These are phyloP conservation scores for Drechmeria coniospora DNA, from an alignment of 2,329 filamentous ascomycete species.

Conservation along the genomic window DNA sequence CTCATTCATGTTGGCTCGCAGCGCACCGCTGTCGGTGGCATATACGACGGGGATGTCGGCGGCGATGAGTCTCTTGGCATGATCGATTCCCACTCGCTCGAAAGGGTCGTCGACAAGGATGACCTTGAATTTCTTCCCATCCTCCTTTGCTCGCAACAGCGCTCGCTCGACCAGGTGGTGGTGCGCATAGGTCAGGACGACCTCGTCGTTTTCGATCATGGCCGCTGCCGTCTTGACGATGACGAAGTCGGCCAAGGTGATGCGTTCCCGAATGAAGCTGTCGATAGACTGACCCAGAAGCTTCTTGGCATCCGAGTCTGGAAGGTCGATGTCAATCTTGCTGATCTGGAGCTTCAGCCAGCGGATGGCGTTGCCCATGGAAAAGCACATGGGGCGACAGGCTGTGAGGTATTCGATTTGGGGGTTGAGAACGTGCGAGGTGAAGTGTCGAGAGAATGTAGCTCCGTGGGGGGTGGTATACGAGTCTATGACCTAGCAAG, in stretches of 20 bases:
- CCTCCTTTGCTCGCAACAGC: constrained; percentile 53
- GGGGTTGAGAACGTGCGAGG: constrained; percentile 76
- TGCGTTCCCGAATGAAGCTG: constrained; percentile 76
- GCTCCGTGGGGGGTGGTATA: constrained; percentile 78
- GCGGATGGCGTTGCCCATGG: constrained; percentile 92
- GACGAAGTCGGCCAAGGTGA: constrained; percentile 72
- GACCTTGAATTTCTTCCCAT: constrained; percentile 65
- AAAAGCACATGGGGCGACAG: constrained; percentile 89
- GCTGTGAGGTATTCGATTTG: constrained; percentile 92
- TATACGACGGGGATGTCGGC: constrained; percentile 68
- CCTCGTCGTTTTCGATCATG: constrained; percentile 65
- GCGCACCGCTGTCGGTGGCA: constrained; percentile 57
- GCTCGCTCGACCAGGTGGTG: constrained; percentile 76
- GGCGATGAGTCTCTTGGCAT: constrained; percentile 53
- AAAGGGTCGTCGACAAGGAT: constrained; percentile 63
- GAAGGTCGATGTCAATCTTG: constrained; percentile 72
- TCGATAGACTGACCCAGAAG: constrained; percentile 70
- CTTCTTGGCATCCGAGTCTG: constrained; percentile 69
- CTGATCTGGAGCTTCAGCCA: constrained; percentile 88
- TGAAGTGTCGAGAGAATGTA: constrained; percentile 80
- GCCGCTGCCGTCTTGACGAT: constrained; percentile 64
- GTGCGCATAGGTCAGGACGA: constrained; percentile 75
- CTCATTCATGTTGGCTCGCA: constrained; percentile 54
- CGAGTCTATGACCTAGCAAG: constrained; percentile 66
- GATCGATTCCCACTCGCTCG: constrained; percentile 33